These are phyloP conservation scores for Chenopodium quinoa DNA, from an alignment of 148 eudicot species.

Conservation along the genomic window DNA sequence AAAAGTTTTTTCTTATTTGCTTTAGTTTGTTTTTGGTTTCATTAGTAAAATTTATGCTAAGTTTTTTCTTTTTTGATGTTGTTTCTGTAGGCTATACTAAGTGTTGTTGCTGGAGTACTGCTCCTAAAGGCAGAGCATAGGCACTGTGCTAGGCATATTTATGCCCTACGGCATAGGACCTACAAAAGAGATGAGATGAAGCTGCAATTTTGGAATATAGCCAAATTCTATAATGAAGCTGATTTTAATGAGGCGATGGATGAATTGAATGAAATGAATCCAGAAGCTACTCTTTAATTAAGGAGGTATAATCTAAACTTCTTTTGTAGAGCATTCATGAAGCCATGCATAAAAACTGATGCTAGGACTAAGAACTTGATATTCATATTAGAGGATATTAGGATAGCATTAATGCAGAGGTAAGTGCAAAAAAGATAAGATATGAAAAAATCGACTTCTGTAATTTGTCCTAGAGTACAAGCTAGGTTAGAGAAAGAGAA, in stretches of 20 bases:
- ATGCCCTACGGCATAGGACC: background rate
- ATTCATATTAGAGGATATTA: background rate
- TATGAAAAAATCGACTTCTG: background rate
- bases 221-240: background rate
- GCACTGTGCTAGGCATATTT: background rate
- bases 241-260: background rate
- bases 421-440: background rate
- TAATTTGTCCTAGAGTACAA: background rate
- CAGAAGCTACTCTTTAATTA: background rate
- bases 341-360: too few relatives aligned
- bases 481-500: conserved; percentile 1
- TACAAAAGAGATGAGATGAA: conserved; percentile 3
- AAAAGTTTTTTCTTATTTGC: background rate
- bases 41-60: background rate
- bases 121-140: background rate
- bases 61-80: background rate
- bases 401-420: background rate
- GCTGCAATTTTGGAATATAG: background rate
- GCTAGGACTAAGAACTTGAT: background rate
- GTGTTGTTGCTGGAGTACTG: background rate
- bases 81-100: background rate
- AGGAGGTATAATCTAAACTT: background rate
- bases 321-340: background rate
- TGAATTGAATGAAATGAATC: background rate
- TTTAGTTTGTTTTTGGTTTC: background rate